Percentiles rank a stretch among this genome's conserved stretches.
phyloP scores from a whole-genome alignment of 2,329 filamentous ascomycete species.

The Fusarium equiseti region DNA sequence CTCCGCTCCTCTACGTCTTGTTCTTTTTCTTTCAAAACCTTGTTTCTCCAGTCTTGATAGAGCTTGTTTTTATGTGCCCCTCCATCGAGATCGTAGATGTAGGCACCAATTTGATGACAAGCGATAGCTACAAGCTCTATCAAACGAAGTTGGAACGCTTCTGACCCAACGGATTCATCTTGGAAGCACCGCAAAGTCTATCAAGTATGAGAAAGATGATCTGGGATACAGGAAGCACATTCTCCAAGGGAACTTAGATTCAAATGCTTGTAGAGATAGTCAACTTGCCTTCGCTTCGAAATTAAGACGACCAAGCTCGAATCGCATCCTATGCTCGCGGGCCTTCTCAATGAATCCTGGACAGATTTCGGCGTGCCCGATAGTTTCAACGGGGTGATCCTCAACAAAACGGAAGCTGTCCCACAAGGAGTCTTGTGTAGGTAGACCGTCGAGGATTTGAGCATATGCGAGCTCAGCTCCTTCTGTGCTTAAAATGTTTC shows the following conservation, averaged over 20 bases:
- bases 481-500: background rate
- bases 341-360: slow-evolving; percentile 18
- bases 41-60: slow-evolving; percentile 9
- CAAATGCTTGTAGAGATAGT: accelerated
- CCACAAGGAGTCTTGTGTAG: background rate
- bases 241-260: too few species aligned
- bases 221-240: accelerated
- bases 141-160: background rate
- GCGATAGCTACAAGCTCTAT: slow-evolving; percentile 14
- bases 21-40: background rate
- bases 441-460: slow-evolving; percentile 30
- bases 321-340: background rate
- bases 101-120: slow-evolving; percentile 29
- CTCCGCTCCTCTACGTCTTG: background rate
- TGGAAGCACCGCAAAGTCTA: background rate
- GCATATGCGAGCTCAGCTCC: slow-evolving; percentile 8
- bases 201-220: accelerated
- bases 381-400: background rate
- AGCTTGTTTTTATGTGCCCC: slow-evolving; percentile 18
- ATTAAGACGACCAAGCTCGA: background rate
- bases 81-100: slow-evolving; percentile 15
- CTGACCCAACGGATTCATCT: background rate
- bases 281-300: background rate
- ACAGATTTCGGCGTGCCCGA: background rate
- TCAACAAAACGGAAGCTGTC: background rate